Evolutionary conservation across 1,284 basidiomycete species (phyloP).

Genomic region (Mrakiaceae sp.): DNA sequence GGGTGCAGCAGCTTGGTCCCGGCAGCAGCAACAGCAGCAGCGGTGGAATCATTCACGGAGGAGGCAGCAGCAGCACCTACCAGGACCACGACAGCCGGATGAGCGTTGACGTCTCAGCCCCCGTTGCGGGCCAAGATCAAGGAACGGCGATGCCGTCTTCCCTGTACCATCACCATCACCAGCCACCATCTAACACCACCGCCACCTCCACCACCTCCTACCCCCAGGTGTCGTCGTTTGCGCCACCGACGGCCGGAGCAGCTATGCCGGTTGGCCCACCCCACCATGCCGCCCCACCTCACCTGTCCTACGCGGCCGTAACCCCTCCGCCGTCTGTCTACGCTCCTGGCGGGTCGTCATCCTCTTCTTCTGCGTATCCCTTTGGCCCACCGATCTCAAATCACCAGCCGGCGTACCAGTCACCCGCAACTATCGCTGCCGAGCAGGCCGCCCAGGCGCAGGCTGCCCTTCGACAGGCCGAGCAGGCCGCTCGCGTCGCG

Average conservation of each 20-base stretch:
- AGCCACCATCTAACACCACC: slow-evolving; percentile 12
- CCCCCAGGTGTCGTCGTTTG: neutral
- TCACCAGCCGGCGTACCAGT: neutral
- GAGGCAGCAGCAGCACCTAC: neutral
- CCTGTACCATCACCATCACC: too few species aligned
- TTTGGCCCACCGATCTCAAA: neutral
- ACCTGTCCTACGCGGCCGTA: neutral
- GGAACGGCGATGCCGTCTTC: too few species aligned
- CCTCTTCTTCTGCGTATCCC: neutral
- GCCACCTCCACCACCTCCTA: slow-evolving; percentile 2
- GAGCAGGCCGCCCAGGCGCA: slow-evolving; percentile 33
- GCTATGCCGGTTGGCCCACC: neutral
- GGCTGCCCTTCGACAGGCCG: slow-evolving; percentile 33
- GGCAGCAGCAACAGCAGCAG: too few species aligned
- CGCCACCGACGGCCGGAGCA: neutral
- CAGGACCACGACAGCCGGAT: neutral
- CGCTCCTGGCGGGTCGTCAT: neutral
- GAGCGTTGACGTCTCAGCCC: neutral
- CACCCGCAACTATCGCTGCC: slow-evolving; percentile 7
- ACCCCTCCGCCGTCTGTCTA: too few species aligned
- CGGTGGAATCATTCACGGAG: too few species aligned
- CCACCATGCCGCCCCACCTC: neutral
- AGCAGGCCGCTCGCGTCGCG: slow-evolving; percentile 36
- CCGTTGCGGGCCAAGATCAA: too few species aligned
- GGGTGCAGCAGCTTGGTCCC: too few species aligned